Percentiles rank a stretch among this genome's conserved stretches.
These are phyloP conservation scores for Tripterygium wilfordii DNA, from an alignment of 177 flowering plant species.

Conservation along the genomic window DNA sequence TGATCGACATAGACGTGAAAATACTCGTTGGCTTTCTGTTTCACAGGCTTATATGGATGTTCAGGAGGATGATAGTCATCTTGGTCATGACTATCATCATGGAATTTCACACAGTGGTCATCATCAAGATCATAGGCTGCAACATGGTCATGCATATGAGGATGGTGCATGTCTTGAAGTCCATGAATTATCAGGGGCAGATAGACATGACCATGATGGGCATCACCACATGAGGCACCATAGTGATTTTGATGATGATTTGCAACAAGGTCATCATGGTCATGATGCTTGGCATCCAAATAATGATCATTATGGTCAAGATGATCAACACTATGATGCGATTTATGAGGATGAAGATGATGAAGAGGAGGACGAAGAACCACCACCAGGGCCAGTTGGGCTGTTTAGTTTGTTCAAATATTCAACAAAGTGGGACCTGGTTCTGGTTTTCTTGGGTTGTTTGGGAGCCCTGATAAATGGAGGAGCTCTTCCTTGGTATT, in stretches of 20 bases:
- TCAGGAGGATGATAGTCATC: background rate
- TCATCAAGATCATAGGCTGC: background rate
- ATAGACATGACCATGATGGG: no score
- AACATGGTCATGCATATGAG: background rate
- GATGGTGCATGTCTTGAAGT: background rate
- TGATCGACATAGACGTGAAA: conserved; percentile 6
- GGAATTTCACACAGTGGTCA: background rate
- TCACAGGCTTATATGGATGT: conserved; percentile 22
- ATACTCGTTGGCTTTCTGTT: conserved; percentile 15
- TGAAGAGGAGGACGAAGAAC: conserved; percentile 31
- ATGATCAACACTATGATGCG: conserved; percentile 3
- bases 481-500: conserved; percentile 79
- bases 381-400: conserved; percentile 31
- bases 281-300: conserved; percentile 7
- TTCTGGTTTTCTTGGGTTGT: conserved; percentile 58
- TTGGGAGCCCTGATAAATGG: conserved; percentile 75
- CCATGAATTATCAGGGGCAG: no score
- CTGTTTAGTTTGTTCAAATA: conserved; percentile 52
- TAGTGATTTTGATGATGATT: conserved; percentile 7
- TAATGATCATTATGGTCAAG: conserved; percentile 7
- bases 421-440: conserved; percentile 51
- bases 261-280: conserved; percentile 8
- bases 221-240: conserved; percentile 10
- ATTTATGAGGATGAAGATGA: conserved; percentile 24
- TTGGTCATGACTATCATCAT: conserved; percentile 9